Evolutionary conservation across 176 grass and related monocot genomes (phyloP), one percentile per base, ranked within the genome.

Genomic region (Musa acuminata): DNA sequence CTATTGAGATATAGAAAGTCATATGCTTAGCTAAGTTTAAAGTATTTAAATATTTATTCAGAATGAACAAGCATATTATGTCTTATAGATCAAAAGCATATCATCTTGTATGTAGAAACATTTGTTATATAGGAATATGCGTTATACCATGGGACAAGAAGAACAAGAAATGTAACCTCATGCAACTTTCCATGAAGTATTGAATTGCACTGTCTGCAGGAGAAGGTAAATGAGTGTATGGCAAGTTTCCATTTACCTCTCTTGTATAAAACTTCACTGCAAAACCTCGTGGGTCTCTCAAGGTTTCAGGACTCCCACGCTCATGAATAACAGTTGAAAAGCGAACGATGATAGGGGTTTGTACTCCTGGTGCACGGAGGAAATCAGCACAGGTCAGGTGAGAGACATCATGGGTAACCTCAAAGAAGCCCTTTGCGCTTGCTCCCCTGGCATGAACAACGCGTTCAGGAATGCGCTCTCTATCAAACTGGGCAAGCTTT

Each of bases 261-360:
- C 95, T 83, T 13, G 95, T 98, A 90, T 98, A 98, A 85, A 98
- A 98, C 82, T 98, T 98, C 60, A 98, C 83, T 57, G 95, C 95
- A 83, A 98, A 98, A 29, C 95, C 95, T 78, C 95, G 88, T 0
- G 90, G 95, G 77, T 98, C 95, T 75, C 95, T 89, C 52, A 98
- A 85, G 13, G 90, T 98, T 89, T 98, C 95, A 11, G 95, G 95
- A 72, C 87, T 91, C 12, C 95, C 95, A 54, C 95, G 90, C 84
- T 98, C 90, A 85, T 98, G 95, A 87, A 98, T 98, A 26, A 98
- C 95, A 14, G 95, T 98, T n/a, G 95, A 98, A 80, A 98, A 98
- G 27, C 95, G 86, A n/a, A 98, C 86, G 69, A 98, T 98, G 0
- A 91, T 62, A 1, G 88, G 94, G 8, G 95, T 98, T 78, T 94